Percentiles rank a stretch among this genome's conserved stretches.
phyloP scores from a whole-genome alignment of 768 basidiomycete genomes.

The Kwoniella europaea region DNA sequence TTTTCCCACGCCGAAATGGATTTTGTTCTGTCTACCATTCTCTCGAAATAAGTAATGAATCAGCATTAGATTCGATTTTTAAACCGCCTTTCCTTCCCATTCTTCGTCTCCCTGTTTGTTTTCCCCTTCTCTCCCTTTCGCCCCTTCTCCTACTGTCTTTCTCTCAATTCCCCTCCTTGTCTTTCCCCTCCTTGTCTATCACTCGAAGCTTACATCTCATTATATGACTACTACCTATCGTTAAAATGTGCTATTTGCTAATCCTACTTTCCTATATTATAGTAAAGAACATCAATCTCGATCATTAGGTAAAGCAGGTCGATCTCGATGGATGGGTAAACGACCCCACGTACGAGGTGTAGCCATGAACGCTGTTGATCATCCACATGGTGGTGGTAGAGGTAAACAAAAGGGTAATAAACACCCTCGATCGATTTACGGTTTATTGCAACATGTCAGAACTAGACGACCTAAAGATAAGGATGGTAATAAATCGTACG shows the following conservation, averaged over 20 bases:
- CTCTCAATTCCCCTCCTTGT: neutral
- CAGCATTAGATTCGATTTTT: no score
- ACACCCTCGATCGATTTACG: constrained; percentile 88
- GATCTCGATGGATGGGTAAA: constrained; percentile 82
- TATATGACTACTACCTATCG: neutral
- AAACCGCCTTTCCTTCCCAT: no score
- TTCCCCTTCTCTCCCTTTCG: no score
- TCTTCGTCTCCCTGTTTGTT: no score
- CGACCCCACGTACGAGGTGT: constrained; percentile 88
- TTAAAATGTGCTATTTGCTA: neutral
- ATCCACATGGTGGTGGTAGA: constrained; percentile 91
- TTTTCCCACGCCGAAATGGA: no score
- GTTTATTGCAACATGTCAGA: constrained; percentile 88
- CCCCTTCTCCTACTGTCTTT: no score
- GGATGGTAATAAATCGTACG: constrained; percentile 73
- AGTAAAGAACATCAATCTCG: constrained; percentile 79
- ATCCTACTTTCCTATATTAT: neutral
- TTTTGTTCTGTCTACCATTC: no score
- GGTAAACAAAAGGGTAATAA: constrained; percentile 97
- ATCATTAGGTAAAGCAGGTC: constrained; percentile 87
- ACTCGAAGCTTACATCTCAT: neutral
- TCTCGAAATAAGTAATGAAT: no score
- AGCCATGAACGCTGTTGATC: constrained; percentile 87
- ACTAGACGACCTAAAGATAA: constrained; percentile 86
- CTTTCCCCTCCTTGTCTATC: neutral